Conservation (phyloP, 2,329 filamentous ascomycete species). For the Hirsutella minnesotensis region DNA sequence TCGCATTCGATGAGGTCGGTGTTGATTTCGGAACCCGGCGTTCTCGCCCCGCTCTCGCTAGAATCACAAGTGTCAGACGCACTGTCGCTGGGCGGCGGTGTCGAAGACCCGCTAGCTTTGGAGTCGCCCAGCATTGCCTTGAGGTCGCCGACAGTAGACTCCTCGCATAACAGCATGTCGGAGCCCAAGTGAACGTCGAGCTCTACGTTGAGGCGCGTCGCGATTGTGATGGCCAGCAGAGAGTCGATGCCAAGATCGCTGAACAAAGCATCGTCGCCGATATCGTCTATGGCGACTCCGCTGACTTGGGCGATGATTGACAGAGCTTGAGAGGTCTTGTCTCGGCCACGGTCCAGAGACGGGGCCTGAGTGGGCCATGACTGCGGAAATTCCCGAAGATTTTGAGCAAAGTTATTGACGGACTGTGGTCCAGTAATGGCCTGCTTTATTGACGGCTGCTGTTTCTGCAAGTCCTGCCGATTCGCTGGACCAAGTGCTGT, state of each 20-base stretch:
- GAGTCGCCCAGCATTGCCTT: neutral
- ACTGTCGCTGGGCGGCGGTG: neutral
- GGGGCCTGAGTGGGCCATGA: too few relatives aligned
- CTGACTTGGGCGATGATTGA: neutral
- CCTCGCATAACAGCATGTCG: slow-evolving; percentile 18
- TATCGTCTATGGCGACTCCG: slow-evolving; percentile 1
- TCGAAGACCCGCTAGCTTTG: neutral
- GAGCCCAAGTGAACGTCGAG: slow-evolving; percentile 18
- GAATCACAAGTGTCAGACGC: neutral
- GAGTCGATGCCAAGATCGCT: slow-evolving; percentile 3
- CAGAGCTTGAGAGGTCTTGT: neutral
- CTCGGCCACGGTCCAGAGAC: too few relatives aligned
- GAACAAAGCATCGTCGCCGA: slow-evolving; percentile 1
- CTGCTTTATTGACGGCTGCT: neutral
- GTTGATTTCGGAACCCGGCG: neutral
- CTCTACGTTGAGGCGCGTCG: slow-evolving; percentile 6
- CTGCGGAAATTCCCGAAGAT: too few relatives aligned
- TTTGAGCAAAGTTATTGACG: neutral
- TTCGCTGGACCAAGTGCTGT: too few relatives aligned
- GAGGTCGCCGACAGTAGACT: slow-evolving; percentile 1
- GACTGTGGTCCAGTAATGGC: neutral
- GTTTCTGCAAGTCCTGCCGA: neutral
- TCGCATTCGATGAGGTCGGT: neutral
- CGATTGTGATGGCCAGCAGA: slow-evolving; percentile 3
- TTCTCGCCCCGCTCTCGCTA: neutral